These are phyloP conservation scores for Citrus cavaleriei DNA, from an alignment of 345 rosid genomes.

Conservation along the genomic window DNA sequence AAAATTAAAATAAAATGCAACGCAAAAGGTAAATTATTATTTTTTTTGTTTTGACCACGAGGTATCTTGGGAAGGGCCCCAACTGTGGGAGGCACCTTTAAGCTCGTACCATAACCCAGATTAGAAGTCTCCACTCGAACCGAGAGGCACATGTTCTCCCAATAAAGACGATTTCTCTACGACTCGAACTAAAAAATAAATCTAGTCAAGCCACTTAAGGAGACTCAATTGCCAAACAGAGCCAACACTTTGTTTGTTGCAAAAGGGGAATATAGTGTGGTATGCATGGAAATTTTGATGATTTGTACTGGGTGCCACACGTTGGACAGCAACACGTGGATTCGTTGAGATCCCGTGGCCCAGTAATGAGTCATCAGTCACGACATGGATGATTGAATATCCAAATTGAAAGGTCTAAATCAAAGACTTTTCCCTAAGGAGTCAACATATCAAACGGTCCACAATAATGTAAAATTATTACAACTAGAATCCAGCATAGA, in stretches of 20 bases:
- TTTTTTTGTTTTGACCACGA: no score
- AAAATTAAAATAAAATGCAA: no score
- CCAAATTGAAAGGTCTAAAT: neutral
- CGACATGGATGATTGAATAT: neutral
- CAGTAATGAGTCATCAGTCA: neutral
- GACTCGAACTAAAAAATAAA: accelerated
- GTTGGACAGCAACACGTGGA: neutral
- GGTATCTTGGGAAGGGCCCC: accelerated
- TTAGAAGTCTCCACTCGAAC: accelerated
- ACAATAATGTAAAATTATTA: neutral
- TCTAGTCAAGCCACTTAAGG: accelerated
- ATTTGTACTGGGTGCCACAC: neutral
- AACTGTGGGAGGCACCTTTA: accelerated
- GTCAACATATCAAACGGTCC: neutral
- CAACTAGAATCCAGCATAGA: neutral
- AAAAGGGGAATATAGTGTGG: no score
- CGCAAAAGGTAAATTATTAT: accelerated
- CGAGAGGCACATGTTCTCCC: accelerated
- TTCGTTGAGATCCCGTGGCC: neutral
- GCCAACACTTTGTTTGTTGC: no score
- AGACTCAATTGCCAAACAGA: accelerated
- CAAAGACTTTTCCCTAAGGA: neutral
- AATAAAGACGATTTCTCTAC: accelerated
- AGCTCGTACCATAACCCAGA: accelerated
- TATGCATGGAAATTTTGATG: no score